Percentiles rank a stretch among this genome's conserved stretches.
Conservation (phyloP, 2,329 filamentous ascomycete genomes). For the Fusarium multiceps region DNA sequence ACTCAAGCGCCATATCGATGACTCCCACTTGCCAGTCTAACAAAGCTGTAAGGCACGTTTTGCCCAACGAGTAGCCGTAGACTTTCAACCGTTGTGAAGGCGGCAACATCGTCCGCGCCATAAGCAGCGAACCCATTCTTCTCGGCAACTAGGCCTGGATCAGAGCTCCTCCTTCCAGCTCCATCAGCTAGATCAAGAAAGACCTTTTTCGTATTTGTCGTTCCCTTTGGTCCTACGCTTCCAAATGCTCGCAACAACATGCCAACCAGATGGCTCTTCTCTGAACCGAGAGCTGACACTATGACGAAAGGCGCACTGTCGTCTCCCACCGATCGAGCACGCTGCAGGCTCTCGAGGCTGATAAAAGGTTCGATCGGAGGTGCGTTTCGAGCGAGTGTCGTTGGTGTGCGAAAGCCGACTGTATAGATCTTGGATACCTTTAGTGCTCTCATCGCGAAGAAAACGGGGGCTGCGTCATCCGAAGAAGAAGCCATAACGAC, state of each 20-base stretch:
- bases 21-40: constrained; percentile 73
- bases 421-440: constrained; percentile 84
- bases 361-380: constrained; percentile 84
- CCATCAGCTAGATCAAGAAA: constrained; percentile 82
- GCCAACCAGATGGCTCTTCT: constrained; percentile 82
- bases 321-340: constrained; percentile 61
- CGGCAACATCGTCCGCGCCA: constrained; percentile 80
- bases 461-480: constrained; percentile 80
- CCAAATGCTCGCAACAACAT: constrained; percentile 81
- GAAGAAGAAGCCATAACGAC: constrained; percentile 79
- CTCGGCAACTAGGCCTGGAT: constrained; percentile 76
- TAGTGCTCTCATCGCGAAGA: constrained; percentile 82
- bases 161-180: constrained; percentile 64
- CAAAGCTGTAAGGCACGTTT: constrained; percentile 90
- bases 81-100: constrained; percentile 87
- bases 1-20: constrained; percentile 59
- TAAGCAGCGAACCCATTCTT: constrained; percentile 83
- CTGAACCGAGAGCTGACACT: constrained; percentile 80
- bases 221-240: constrained; percentile 47
- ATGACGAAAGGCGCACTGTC: constrained; percentile 79
- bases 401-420: constrained; percentile 78
- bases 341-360: constrained; percentile 72
- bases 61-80: constrained; percentile 82
- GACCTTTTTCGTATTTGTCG: constrained; percentile 68
- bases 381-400: constrained; percentile 68